A percentile compares a stretch with the other conserved stretches of the same genome.
Conservation (phyloP, 495 filamentous ascomycete species). For the Aspergillus ellipticus region DNA sequence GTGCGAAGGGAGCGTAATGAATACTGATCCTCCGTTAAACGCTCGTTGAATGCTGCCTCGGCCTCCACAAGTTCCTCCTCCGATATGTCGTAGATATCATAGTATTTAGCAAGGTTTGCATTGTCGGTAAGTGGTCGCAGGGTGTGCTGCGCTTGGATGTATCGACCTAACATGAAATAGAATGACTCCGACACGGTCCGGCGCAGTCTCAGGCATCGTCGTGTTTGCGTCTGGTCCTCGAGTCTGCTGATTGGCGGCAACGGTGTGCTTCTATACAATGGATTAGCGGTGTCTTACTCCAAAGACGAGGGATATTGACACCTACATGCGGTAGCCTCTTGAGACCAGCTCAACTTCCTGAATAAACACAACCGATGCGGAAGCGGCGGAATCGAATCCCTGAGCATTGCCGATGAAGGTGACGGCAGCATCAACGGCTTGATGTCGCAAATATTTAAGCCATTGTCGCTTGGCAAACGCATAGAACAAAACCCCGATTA, state of each 20-base stretch:
- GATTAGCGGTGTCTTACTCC: conserved; percentile 22
- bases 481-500: conserved; percentile 57
- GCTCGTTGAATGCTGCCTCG: conserved; percentile 54
- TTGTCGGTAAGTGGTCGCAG: conserved; percentile 71
- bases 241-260: conserved; percentile 79
- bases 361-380: conserved; percentile 77
- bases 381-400: conserved; percentile 75
- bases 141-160: conserved; percentile 60
- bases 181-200: conserved; percentile 66
- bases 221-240: conserved; percentile 71
- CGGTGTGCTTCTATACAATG: conserved; percentile 64
- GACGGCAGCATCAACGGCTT: conserved; percentile 71
- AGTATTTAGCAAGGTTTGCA: conserved; percentile 80
- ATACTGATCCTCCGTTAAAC: conserved; percentile 67
- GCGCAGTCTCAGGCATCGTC: conserved; percentile 76
- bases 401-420: conserved; percentile 72
- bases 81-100: conserved; percentile 88
- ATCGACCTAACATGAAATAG: conserved; percentile 62
- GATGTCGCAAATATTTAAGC: conserved; percentile 75
- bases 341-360: conserved; percentile 97
- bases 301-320: neutral
- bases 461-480: conserved; percentile 76
- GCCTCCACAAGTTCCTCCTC: conserved; percentile 70
- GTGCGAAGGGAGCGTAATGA: conserved; percentile 77
- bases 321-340: conserved; percentile 86